A percentile compares a stretch with the other conserved stretches of the same genome.
These are phyloP conservation scores for Lasiosphaeria hispida DNA, from an alignment of 495 filamentous ascomycete species.

Conservation along the genomic window DNA sequence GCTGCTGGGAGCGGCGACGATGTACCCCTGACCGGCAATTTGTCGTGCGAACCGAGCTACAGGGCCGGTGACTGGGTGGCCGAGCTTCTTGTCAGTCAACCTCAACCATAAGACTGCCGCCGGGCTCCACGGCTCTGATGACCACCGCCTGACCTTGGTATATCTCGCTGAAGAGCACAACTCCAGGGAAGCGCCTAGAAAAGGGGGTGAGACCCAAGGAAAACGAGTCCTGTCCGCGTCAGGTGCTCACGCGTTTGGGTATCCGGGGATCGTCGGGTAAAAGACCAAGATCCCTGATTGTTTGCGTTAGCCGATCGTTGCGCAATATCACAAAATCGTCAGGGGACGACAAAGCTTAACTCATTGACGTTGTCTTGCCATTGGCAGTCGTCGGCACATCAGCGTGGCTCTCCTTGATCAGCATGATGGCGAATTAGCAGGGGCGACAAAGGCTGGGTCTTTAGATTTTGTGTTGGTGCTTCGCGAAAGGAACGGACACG, in stretches of 20 bases:
- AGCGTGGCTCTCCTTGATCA: constrained; percentile 45
- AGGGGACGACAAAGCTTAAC: constrained; percentile 19
- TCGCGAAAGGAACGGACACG: not conserved
- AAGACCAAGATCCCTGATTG: constrained; percentile 78
- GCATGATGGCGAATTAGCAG: constrained; percentile 32
- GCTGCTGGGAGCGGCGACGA: constrained; percentile 83
- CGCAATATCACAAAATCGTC: not conserved
- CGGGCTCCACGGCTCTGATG: too few relatives aligned
- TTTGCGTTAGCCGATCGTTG: not conserved
- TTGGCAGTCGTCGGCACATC: constrained; percentile 43
- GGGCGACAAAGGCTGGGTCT: not conserved
- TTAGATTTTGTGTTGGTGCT: not conserved
- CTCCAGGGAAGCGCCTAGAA: constrained; percentile 73
- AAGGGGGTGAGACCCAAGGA: constrained; percentile 20
- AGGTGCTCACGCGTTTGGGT: constrained; percentile 67
- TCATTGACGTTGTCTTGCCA: constrained; percentile 49
- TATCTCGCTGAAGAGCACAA: constrained; percentile 91
- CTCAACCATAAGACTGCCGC: too few relatives aligned
- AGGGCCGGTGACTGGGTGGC: constrained; percentile 76
- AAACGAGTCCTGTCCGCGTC: not conserved
- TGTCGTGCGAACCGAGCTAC: constrained; percentile 88
- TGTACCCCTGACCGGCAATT: constrained; percentile 91
- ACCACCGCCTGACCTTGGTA: constrained; percentile 69
- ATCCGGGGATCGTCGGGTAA: constrained; percentile 78
- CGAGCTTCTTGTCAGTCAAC: not conserved